A percentile compares a stretch with the other conserved stretches of the same genome.
Evolutionary conservation across 75 land plant genomes (phyloP).

Genomic region (Pinus albicaulis): DNA sequence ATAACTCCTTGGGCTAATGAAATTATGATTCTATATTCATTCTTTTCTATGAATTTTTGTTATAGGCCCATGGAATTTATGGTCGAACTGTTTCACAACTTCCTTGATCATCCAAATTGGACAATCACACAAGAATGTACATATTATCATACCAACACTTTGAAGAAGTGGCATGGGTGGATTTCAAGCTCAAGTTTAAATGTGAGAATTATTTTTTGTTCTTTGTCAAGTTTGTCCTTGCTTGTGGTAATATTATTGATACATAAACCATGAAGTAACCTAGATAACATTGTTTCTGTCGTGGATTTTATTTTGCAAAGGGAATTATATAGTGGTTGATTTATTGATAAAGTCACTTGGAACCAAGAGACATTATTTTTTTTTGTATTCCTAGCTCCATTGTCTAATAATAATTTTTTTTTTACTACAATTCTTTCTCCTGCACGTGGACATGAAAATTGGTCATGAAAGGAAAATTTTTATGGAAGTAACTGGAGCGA

Average conservation of each 20-base stretch:
- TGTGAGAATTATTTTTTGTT: conserved; percentile 32
- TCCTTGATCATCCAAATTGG: conserved; percentile 82
- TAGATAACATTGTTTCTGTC: not conserved
- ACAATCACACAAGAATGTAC: conserved; percentile 76
- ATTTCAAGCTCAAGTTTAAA: conserved; percentile 88
- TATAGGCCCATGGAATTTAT: conserved; percentile 91
- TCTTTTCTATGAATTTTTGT: not conserved
- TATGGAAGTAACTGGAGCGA: conserved; percentile 67
- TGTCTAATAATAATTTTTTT: not conserved
- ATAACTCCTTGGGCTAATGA: too few relatives aligned
- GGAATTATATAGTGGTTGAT: not conserved
- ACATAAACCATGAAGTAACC: not conserved
- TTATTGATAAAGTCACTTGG: not conserved
- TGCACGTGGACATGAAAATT: conserved; percentile 87
- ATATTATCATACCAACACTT: conserved; percentile 77
- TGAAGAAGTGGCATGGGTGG: conserved; percentile 97
- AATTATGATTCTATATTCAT: too few relatives aligned
- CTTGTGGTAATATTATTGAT: too few relatives aligned
- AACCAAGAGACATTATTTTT: not conserved
- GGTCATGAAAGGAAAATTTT: conserved; percentile 95
- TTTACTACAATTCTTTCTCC: not conserved
- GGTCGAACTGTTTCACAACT: conserved; percentile 84
- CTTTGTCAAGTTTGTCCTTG: not conserved
- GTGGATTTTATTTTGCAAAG: not conserved
- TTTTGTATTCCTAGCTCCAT: not conserved